A percentile compares a stretch with the other conserved stretches of the same genome.
phyloP scores from a whole-genome alignment of 805 yeast genomes.

The Ogataea glucozyma region DNA sequence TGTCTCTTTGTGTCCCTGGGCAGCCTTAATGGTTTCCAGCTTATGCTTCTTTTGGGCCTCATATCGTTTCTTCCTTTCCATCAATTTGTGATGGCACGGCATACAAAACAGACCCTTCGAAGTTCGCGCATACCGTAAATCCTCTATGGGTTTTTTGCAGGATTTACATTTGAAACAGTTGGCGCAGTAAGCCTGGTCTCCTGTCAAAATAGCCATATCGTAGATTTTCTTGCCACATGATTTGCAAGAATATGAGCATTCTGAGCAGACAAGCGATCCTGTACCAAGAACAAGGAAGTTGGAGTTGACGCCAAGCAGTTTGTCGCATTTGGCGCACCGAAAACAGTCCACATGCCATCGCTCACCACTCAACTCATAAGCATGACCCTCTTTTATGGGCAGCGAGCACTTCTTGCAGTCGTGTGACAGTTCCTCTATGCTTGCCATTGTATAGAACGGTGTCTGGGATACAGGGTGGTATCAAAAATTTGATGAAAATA shows the following conservation, averaged over 20 bases:
- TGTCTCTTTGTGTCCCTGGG: neutral
- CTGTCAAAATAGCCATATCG: constrained; percentile 91
- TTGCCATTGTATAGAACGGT: neutral
- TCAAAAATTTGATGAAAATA: neutral
- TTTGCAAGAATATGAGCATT: constrained; percentile 89
- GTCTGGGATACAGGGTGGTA: neutral
- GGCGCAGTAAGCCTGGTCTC: constrained; percentile 93
- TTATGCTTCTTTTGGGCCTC: constrained; percentile 43
- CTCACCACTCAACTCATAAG: constrained; percentile 90
- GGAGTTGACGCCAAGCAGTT: constrained; percentile 79
- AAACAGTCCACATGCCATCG: constrained; percentile 97
- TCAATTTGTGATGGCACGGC: constrained; percentile 81
- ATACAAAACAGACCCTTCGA: constrained; percentile 91
- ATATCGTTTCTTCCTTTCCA: constrained; percentile 72
- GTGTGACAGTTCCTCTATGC: constrained; percentile 22
- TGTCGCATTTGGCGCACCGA: constrained; percentile 80
- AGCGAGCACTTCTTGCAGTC: constrained; percentile 42
- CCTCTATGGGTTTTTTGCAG: constrained; percentile 83
- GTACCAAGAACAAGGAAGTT: constrained; percentile 91
- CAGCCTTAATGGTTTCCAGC: constrained; percentile 3
- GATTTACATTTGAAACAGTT: constrained; percentile 86
- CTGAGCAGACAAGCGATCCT: constrained; percentile 85
- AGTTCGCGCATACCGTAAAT: constrained; percentile 87
- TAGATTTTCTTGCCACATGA: constrained; percentile 85
- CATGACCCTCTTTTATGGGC: constrained; percentile 84